Evolutionary conservation across 192 early-diverging fungal genomes (phyloP).

Genomic region (Backusella macrospora): DNA sequence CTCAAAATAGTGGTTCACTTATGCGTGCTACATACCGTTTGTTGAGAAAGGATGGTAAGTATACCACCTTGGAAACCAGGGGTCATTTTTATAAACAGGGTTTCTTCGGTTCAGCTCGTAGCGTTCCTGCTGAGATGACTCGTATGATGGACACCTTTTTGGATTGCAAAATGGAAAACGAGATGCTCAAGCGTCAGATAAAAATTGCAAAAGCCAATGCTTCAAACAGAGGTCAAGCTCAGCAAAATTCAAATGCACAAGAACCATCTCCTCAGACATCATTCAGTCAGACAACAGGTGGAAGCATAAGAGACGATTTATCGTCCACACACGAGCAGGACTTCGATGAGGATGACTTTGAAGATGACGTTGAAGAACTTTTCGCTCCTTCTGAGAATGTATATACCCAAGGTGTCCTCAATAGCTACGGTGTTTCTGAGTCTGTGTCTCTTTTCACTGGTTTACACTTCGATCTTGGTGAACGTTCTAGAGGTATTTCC

Average conservation of each 20-base stretch:
- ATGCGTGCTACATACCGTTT: constrained; percentile 46
- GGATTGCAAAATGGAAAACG: constrained; percentile 53
- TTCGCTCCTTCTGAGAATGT: constrained; percentile 28
- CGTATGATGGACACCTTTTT: constrained; percentile 50
- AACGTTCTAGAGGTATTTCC: constrained; percentile 36
- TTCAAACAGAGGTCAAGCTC: neutral
- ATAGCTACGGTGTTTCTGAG: constrained; percentile 24
- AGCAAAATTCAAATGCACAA: constrained; percentile 7
- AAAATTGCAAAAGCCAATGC: constrained; percentile 20
- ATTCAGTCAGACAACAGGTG: neutral
- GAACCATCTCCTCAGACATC: constrained; percentile 15
- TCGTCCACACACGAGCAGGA: neutral
- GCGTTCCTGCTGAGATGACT: constrained; percentile 45
- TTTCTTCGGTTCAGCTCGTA: constrained; percentile 49
- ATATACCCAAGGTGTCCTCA: constrained; percentile 32
- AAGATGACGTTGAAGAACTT: constrained; percentile 21
- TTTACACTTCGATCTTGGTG: constrained; percentile 33
- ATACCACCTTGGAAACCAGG: constrained; percentile 45
- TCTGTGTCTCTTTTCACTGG: constrained; percentile 33
- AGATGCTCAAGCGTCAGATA: constrained; percentile 36
- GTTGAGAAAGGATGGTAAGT: constrained; percentile 50
- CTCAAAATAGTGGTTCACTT: constrained; percentile 32
- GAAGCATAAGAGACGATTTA: neutral
- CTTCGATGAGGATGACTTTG: constrained; percentile 17
- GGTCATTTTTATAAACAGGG: constrained; percentile 40